Evolutionary conservation across 441 rosid genomes (phyloP).

Genomic region (Brassica balearica): DNA sequence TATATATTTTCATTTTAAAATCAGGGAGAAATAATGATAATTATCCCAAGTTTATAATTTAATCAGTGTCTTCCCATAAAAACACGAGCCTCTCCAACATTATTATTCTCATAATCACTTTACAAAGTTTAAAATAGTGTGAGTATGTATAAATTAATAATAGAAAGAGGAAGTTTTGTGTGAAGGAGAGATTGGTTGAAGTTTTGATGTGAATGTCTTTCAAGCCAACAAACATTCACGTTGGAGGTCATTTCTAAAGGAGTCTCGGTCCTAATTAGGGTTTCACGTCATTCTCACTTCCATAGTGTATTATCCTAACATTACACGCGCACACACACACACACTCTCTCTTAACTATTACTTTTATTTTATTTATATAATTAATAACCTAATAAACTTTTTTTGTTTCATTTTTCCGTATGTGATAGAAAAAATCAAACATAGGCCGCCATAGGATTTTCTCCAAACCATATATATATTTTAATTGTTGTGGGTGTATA

Average conservation of each 20-base stretch:
- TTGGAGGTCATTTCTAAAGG: constrained; percentile 51
- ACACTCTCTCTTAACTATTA: constrained; percentile 4
- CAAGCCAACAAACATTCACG: constrained; percentile 68
- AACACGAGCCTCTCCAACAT: constrained; percentile 38
- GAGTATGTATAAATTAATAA: constrained; percentile 25
- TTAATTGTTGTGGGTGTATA: neutral
- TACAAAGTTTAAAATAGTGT: constrained; percentile 12
- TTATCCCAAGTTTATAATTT: constrained; percentile 28
- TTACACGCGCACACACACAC: neutral
- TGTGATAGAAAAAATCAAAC: constrained; percentile 36
- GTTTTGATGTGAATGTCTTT: constrained; percentile 62
- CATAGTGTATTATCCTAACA: constrained; percentile 44
- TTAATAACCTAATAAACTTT: constrained; percentile 22
- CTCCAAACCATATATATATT: constrained; percentile 1
- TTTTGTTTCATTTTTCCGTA: constrained; percentile 16
- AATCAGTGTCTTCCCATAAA: constrained; percentile 36
- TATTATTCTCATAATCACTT: constrained; percentile 40
- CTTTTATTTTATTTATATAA: neutral
- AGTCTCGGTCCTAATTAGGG: constrained; percentile 51
- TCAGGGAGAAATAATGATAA: constrained; percentile 16
- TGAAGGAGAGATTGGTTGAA: constrained; percentile 47
- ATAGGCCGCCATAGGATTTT: constrained; percentile 24
- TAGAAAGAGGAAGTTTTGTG: constrained; percentile 32
- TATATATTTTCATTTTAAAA: neutral
- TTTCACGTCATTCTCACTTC: constrained; percentile 47